Conservation (phyloP, 768 basidiomycete species). For the Hortiboletus campestris region DNA sequence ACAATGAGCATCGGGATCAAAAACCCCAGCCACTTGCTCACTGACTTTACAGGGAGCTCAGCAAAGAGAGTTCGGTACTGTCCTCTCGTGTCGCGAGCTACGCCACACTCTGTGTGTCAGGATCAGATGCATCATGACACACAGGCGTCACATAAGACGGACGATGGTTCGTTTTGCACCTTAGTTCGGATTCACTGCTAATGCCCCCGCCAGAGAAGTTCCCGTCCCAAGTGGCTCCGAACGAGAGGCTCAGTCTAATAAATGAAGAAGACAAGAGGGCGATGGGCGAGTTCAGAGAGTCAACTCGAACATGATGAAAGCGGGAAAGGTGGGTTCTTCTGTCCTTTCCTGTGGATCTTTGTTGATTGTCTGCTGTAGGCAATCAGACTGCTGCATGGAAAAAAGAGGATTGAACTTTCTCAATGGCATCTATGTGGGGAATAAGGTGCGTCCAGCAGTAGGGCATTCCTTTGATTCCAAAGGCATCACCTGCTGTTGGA, state of each 20-base stretch:
- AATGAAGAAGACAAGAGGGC: conserved; percentile 1
- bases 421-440: neutral
- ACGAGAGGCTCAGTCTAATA: conserved; percentile 1
- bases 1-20: neutral
- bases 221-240: conserved; percentile 8
- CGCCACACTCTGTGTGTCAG: neutral
- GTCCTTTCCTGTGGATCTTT: too few species aligned
- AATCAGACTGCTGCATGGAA: too few species aligned
- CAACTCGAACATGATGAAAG: neutral
- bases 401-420: too few species aligned
- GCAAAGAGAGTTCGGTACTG: neutral
- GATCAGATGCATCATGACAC: conserved; percentile 2
- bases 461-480: conserved; percentile 8
- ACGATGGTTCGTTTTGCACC: conserved; percentile 1
- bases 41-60: neutral
- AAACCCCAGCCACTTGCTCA: neutral
- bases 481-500: conserved; percentile 19
- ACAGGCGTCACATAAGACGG: neutral
- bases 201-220: neutral
- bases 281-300: neutral
- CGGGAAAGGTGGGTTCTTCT: neutral
- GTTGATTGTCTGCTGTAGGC: neutral
- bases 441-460: conserved; percentile 27
- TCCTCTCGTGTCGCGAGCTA: conserved; percentile 9
- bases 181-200: neutral